Conservation (phyloP, 2,329 filamentous ascomycete species). For the Chaetomium sp. region DNA sequence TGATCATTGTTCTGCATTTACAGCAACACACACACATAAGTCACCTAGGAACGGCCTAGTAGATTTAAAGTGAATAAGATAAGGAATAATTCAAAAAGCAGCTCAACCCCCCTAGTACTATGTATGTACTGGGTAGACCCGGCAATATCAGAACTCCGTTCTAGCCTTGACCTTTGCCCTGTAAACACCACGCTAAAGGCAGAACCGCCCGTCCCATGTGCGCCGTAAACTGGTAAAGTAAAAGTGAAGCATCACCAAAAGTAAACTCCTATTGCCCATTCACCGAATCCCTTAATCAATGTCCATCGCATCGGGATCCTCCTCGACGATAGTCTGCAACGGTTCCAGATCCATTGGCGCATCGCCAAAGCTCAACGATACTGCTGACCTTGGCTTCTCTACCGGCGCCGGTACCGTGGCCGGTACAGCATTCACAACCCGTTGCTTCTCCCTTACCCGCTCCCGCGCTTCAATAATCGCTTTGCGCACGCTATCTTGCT, state of each 20-base stretch:
- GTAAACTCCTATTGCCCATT: background rate
- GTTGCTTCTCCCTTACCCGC: constrained; percentile 56
- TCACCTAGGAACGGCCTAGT: background rate
- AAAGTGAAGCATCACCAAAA: background rate
- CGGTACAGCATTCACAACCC: constrained; percentile 27
- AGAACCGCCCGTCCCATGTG: background rate
- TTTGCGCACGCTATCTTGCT: constrained; percentile 70
- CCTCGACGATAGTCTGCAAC: background rate
- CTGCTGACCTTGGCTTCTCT: no score
- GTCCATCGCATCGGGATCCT: constrained; percentile 23
- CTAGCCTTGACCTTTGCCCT: background rate
- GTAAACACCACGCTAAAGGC: constrained; percentile 10
- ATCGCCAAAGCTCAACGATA: background rate
- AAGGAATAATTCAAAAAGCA: background rate
- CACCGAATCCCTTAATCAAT: constrained; percentile 16
- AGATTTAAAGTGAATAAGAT: constrained; percentile 4
- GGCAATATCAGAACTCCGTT: background rate
- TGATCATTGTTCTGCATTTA: constrained; percentile 1
- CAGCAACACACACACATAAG: background rate
- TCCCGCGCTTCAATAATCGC: constrained; percentile 75
- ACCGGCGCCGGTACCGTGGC: background rate
- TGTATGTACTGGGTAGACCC: background rate
- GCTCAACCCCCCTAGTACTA: background rate
- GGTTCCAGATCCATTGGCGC: background rate
- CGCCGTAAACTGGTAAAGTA: no score